Evolutionary conservation across 768 basidiomycete species (phyloP), one percentile per base, ranked within the genome.

Genomic region (Lactifluus volemus): DNA sequence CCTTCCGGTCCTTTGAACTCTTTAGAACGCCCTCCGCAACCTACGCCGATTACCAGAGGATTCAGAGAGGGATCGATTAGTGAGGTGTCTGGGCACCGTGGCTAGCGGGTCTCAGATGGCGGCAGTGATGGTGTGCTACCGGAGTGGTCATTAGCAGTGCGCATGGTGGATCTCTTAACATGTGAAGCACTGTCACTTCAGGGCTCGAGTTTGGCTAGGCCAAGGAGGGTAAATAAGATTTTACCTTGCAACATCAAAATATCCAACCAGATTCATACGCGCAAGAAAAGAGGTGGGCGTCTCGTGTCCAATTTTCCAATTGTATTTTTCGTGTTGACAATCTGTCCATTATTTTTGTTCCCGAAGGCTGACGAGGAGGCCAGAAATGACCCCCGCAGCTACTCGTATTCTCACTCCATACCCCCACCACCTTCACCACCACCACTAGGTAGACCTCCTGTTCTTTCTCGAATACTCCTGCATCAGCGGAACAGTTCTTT

Each of bases 241-340:
- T 14, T 54, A 39, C 14, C 49, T 12, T 69, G 55, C 63, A 49
- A 12, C 63, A 51, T 65, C 9, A 76, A 82, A 54, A 74, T 73
- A 4, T 78, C 81, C 2, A 77, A 75, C 2, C 76, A 79, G 19
- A 69, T 76, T 12, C 76, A 75, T 25, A 25, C 25, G 25, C 1
- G 25, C 25, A 83, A 77, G 25, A 63, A 78, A 79, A 67, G 84
- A 85, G 78, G 85, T 83, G 17, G 17, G 53, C 19, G 25, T 19
- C 11, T 44, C 8, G 5, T 15, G 15, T 42, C 70, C 41, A 4
- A 2, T 5, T 36, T 19, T 12, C 4, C 4, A 8, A 15, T 29
- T 8, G 32, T 45, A 30, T 45, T n/a, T 8, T 25, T 9, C 21
- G 9, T 61, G 9, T 49, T 53, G 53, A 53, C 11, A 3, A 2